Base-by-base conservation (phyloP, 129 eudicot species). In the Centella asiatica region DNA sequence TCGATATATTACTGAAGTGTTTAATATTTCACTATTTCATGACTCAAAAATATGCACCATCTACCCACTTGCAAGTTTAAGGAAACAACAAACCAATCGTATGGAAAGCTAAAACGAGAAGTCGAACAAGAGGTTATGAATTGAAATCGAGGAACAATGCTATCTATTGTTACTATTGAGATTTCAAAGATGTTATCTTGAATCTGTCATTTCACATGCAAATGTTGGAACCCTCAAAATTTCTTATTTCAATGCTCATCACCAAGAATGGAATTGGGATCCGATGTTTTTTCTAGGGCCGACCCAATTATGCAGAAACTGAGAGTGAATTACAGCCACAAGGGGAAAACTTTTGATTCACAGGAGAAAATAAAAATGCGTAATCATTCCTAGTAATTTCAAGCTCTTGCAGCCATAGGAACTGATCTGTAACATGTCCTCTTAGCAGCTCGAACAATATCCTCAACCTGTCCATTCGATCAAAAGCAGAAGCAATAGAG, bases 361-460 rank as follows among this genome's bases (percentile, higher is more conserved):
- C 44, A 57, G 44, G 24, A 31, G 17, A 48, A 34, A 3, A 23
- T 39, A 36, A 31, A 40, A 69, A 33, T 1, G 0, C 58, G 2
- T 29, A 5, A 2, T 9, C 25, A 20, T 20, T 28, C 24, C n/a
- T 7, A 8, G n/a, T 19, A 49, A 22, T 20, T 44, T 44, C 51
- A 76, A 25, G 80, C 82, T n/a, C 65, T 57, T 22, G 82, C 82
- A 39, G 74, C 78, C 67, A 67, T 2, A 2, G 76, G 55, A 60
- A 52, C 69, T 51, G 82, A 55, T 64, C 85, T 69, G 77, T 69
- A 76, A 72, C 90, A 83, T 23, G 74, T 26, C 46, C 85, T 80
- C 66, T 79, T 83, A 0, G 85, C 85, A 50, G 90, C 90, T 4
- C 85, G 85, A 26, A 83, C 85, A n/a, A 83, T 79, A 60, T 83